Conservation (phyloP, 371 early-diverging fungal species). For the Mucor plumbeus region DNA sequence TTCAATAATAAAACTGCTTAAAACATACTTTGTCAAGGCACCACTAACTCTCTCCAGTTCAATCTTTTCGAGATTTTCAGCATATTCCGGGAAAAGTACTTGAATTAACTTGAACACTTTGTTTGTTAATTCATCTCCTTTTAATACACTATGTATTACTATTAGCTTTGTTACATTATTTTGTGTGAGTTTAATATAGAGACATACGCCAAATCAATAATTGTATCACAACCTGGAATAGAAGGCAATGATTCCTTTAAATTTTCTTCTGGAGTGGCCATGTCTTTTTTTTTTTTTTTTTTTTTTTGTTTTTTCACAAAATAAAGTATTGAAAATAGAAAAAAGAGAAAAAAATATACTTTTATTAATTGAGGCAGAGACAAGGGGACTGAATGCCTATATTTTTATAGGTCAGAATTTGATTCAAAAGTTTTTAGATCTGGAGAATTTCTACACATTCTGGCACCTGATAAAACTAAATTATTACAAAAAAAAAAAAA, state of each 20-base stretch:
- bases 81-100: slow-evolving; percentile 52
- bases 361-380: too few species aligned
- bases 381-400: too few species aligned
- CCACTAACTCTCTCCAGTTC: slow-evolving; percentile 69
- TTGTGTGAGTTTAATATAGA: too few species aligned
- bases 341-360: not conserved
- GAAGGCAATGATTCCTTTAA: slow-evolving; percentile 10
- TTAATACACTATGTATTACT: slow-evolving; percentile 20
- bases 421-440: too few species aligned
- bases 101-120: slow-evolving; percentile 29
- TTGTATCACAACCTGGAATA: slow-evolving; percentile 33
- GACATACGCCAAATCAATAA: slow-evolving; percentile 31
- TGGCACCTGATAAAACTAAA: too few species aligned
- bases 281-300: not conserved
- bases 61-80: slow-evolving; percentile 41
- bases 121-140: slow-evolving; percentile 27
- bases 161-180: not conserved
- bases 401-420: too few species aligned
- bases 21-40: slow-evolving; percentile 75
- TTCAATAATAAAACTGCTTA: not conserved
- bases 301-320: slow-evolving; percentile 2
- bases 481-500: too few species aligned
- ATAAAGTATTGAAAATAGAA: slow-evolving; percentile 4
- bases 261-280: slow-evolving; percentile 6
- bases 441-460: too few species aligned